Evolutionary conservation across 768 basidiomycete genomes (phyloP).

Genomic region (Baorangia bicolor): DNA sequence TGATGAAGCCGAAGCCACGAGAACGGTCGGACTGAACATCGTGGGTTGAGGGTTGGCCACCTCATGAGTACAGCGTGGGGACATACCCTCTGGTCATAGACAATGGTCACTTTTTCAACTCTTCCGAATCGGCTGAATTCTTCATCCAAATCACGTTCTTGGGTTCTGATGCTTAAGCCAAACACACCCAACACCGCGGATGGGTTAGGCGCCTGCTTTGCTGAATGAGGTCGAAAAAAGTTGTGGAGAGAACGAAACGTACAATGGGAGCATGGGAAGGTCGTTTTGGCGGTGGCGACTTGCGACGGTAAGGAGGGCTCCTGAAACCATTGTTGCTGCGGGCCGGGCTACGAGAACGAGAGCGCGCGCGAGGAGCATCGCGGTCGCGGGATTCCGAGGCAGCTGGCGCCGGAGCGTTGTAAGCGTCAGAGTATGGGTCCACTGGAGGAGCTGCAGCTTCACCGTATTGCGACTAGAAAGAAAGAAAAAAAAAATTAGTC

Average conservation of each 20-base stretch:
- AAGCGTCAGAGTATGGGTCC: constrained; percentile 83
- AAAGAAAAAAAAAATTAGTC: constrained; percentile 7
- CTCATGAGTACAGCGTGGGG: neutral
- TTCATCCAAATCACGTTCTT: constrained; percentile 91
- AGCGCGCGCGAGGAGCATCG: constrained; percentile 62
- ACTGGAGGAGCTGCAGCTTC: constrained; percentile 57
- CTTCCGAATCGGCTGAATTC: constrained; percentile 87
- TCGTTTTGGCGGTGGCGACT: constrained; percentile 60
- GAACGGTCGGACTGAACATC: constrained; percentile 80
- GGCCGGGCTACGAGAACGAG: constrained; percentile 70
- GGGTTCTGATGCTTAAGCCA: constrained; percentile 93
- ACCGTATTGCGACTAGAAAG: constrained; percentile 53
- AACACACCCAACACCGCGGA: constrained; percentile 95
- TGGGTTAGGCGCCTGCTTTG: constrained; percentile 79
- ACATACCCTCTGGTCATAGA: constrained; percentile 93
- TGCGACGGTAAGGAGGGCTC: constrained; percentile 57
- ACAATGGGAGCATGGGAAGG: constrained; percentile 75
- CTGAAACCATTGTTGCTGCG: constrained; percentile 53
- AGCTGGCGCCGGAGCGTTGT: constrained; percentile 61
- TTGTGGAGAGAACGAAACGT: constrained; percentile 32
- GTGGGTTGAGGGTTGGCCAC: constrained; percentile 21
- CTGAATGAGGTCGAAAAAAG: constrained; percentile 35
- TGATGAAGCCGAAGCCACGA: constrained; percentile 97
- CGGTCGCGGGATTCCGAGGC: constrained; percentile 49
- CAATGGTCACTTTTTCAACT: constrained; percentile 94